Base-by-base conservation (phyloP, 2,329 filamentous ascomycete species). In the Lasiodiplodia gonubiensis region DNA sequence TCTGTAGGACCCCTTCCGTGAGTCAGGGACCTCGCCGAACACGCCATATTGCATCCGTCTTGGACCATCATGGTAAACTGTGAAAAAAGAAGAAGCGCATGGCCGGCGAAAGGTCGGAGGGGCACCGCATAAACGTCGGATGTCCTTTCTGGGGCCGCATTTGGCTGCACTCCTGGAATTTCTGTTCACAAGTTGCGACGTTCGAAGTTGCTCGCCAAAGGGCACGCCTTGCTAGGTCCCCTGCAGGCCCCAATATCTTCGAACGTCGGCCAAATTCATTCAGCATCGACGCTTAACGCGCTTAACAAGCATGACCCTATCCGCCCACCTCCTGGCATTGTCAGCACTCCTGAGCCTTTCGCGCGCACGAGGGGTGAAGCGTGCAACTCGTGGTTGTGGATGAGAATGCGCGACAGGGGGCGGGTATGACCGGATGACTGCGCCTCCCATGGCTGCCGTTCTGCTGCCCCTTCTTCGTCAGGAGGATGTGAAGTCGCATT, bases 131-230 rank as follows among this genome's bases (percentile, higher is more conserved):
- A 61, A 61, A 61, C 39, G 25, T 61, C 39, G 39, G 39, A 6
- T 4, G 57, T 2, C 12, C 23, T n/a, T 11, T 46, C 8, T 37
- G 18, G n/a, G 23, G 49, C 12, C 8, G 23, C 1, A 23, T 30
- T 27, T 52, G 7, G 30, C 30, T 52, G 49, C 4, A n/a, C 6
- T n/a, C 23, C 48, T n/a, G n/a, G n/a, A 11, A 11, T 23, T 25
- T 30, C 30, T 52, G 21, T 59, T 59, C 55, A 59, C 55, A 46
- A 59, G 10, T 30, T 37, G 37, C 55, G 23, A 61, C 39, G 57
- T 61, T 33, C 39, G 57, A 61, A 27, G 57, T 42, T 61, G 35
- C 21, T 33, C 35, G 39, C 35, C 33, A 21, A 42, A 18, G 21
- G 16, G 18, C 39, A n/a, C 6, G 39, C 39, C 39, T 42, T 7